Base-by-base conservation (phyloP, 2,329 filamentous ascomycete species). In the Elsinoe necatrix region DNA sequence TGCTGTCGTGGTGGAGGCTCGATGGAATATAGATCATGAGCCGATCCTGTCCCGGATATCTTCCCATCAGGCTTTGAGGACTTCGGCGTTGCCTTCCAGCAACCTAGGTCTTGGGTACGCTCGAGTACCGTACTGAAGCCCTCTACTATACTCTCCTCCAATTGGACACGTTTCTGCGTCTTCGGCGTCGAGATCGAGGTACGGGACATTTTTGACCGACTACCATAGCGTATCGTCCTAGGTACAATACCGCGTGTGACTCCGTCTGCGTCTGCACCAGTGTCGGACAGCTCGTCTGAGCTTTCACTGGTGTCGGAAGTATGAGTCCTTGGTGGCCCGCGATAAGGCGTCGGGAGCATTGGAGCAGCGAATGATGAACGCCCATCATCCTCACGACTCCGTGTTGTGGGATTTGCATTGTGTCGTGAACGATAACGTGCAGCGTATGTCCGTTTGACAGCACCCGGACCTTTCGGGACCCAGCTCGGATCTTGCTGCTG, bases 61-160 rank as follows among this genome's bases (percentile, higher is more conserved):
- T 29, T 9, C 4, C 27, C 9, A 9, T 9, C 27, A 29, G 9
- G 4, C 4, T 29, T 9, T 29, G 27, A 29, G 27, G 27, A 29
- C 27, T 9, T 9, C 14, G 5, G 34, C 3, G 34, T 37, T 11
- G 34, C 14, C 34, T 4, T 12, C 14, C 14, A 37, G 4, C 9
- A 37, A 37, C 4, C 60, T n/a, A 70, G 60, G n/a, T 70, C 61
- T n/a, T 69, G 67, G 2, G 54, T 58, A 4, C 57, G 58, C 31
- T 61, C 58, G 6, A 65, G 25, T 18, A 64, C 55, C 4, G 55
- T 27, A 14, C 54, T 55, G 9, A 61, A 51, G 1, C 59, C 60
- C 4, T 59, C 58, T 2, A 48, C 18, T 8, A 61, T 50, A 27
- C 60, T 58, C 54, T 29, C 35, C 55, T 56, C 16, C 54, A 61